These are phyloP conservation scores for Russula brevipes DNA, from an alignment of 768 basidiomycete species.

Conservation along the genomic window DNA sequence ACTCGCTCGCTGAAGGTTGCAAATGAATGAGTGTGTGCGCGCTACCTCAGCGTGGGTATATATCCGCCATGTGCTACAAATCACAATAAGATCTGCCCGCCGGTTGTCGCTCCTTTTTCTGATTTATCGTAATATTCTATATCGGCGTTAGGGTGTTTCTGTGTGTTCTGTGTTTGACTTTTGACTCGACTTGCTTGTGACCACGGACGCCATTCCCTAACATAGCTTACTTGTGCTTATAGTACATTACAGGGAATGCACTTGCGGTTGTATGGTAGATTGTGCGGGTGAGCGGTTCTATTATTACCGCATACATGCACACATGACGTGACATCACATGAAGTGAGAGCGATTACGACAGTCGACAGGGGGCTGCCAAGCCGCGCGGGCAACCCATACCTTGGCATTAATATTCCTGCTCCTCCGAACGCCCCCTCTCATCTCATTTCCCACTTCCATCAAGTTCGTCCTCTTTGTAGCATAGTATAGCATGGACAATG, in stretches of 20 bases:
- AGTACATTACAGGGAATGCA: constrained; percentile 8
- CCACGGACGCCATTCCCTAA: constrained; percentile 11
- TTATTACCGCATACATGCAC: no score
- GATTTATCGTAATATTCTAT: constrained; percentile 17
- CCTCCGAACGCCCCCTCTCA: neutral
- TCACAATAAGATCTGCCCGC: neutral
- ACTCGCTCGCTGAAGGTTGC: constrained; percentile 11
- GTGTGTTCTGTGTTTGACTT: constrained; percentile 1
- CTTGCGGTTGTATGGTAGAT: neutral
- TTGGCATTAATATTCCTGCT: neutral
- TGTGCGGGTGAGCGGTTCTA: neutral
- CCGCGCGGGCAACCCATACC: no score
- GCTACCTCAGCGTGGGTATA: neutral
- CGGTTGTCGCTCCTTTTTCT: constrained; percentile 13
- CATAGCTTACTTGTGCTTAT: constrained; percentile 11
- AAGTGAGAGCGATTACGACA: no score
- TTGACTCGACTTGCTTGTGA: constrained; percentile 6
- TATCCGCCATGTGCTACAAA: neutral
- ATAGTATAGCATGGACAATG: constrained; percentile 53
- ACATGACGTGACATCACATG: no score
- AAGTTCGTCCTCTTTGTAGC: no score
- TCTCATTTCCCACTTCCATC: no score
- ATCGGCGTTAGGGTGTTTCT: neutral
- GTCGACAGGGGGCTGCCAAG: no score
- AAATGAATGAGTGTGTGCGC: constrained; percentile 3